Evolutionary conservation across 495 filamentous ascomycete genomes (phyloP), one percentile per base, ranked within the genome.

Genomic region (Penicillium mononematosum): DNA sequence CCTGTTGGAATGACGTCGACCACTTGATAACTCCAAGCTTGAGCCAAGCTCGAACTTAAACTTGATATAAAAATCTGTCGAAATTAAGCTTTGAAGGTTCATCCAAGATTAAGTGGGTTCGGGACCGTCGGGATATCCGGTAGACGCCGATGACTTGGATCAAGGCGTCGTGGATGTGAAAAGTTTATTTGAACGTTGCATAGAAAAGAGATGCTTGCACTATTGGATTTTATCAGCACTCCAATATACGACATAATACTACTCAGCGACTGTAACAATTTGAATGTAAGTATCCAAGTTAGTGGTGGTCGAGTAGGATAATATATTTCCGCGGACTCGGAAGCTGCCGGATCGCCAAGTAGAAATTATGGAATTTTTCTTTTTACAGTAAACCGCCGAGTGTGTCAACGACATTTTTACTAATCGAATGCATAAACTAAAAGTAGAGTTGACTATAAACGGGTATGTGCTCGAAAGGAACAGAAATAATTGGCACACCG

Each of bases 161-260:
- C 24, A 43, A 45, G 12, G 39, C 50, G 50, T 53, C 50, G 50
- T 53, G 10, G 25, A 53, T 52, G 4, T 6, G 48, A 52, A 43
- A 52, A 52, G 4, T 25, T 25, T 20, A 20, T 14, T n/a, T 38
- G 14, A 44, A n/a, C 9, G 50, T 53, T 53, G 27, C 50, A 43
- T 22, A 39, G 36, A 48, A 11, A 48, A 32, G 12, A 14, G 14
- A 11, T 8, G 1, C 3, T 17, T 14, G 14, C 36, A 39, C n/a
- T 8, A n/a, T 17, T 39, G 3, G 7, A 8, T 39, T 2, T n/a
- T 1, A 39, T 1, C 5, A 5, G 4, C 12, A 17, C n/a, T 3
- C 9, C 2, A 9, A 39, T 39, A 0, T 39, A 17, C 36, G 36
- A 39, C 36, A 3, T 17, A 17, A n/a, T 17, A 3, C 16, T 9